Evolutionary conservation across 441 rosid genomes (phyloP).

Genomic region (Sinapis alba): DNA sequence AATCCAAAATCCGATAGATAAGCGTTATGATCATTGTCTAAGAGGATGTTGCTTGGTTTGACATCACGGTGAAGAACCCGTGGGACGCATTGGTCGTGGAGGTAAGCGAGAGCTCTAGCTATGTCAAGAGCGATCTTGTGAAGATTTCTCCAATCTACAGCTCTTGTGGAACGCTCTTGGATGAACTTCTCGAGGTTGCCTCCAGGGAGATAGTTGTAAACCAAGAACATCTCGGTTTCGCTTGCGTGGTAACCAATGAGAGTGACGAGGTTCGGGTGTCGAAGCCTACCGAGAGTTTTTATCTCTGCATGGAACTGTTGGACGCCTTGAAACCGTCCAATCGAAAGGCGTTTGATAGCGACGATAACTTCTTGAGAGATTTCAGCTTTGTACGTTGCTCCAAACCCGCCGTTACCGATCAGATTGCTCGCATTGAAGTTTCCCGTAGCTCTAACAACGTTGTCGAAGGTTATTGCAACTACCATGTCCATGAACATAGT

Average conservation of each 20-base stretch:
- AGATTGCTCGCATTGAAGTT: constrained; percentile 82
- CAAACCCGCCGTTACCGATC: constrained; percentile 88
- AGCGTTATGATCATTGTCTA: constrained; percentile 79
- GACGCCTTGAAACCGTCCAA: constrained; percentile 82
- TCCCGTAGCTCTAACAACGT: constrained; percentile 78
- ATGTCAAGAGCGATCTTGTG: constrained; percentile 88
- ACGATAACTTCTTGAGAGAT: constrained; percentile 69
- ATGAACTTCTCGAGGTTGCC: constrained; percentile 89
- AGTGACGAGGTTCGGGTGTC: constrained; percentile 84
- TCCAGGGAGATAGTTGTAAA: constrained; percentile 88
- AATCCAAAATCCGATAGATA: constrained; percentile 88
- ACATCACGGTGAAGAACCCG: constrained; percentile 92
- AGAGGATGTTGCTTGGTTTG: constrained; percentile 85
- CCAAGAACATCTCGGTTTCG: constrained; percentile 85
- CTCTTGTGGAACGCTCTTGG: constrained; percentile 72
- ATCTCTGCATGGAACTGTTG: constrained; percentile 90
- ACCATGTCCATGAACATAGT: constrained; percentile 70
- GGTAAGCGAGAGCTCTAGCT: constrained; percentile 84
- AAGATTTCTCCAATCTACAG: constrained; percentile 63
- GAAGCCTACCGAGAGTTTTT: constrained; percentile 77
- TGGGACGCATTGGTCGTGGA: constrained; percentile 86
- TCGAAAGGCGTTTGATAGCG: constrained; percentile 82
- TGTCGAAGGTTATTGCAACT: constrained; percentile 71
- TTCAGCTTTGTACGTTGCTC: constrained; percentile 87
- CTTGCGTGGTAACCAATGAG: constrained; percentile 91